Conservation (phyloP, 441 rosid genomes). For the Daphne laureola region DNA sequence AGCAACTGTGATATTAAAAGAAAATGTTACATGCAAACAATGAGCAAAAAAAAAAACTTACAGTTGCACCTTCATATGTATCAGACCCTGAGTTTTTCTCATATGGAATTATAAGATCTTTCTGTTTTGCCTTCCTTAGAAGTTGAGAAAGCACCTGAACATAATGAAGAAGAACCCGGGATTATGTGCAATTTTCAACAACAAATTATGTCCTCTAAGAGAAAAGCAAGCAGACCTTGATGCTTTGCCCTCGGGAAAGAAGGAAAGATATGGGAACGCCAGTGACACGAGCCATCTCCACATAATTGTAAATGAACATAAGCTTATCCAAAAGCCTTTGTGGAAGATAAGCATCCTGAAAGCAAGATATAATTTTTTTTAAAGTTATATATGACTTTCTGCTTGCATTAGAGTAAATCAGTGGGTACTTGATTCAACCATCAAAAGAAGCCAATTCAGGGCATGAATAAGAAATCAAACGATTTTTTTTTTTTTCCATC, state of each 20-base stretch:
- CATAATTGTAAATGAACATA: conserved; percentile 89
- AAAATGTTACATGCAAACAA: not conserved
- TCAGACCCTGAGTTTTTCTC: conserved; percentile 86
- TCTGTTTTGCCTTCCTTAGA: conserved; percentile 90
- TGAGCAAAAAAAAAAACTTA: conserved; percentile 43
- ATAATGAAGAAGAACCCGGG: conserved; percentile 7
- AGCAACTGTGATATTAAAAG: not conserved
- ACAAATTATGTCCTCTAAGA: not conserved
- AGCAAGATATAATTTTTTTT: conserved; percentile 14
- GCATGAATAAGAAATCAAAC: too few species aligned
- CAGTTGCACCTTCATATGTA: conserved; percentile 97
- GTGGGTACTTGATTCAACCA: not conserved
- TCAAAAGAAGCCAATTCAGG: not conserved
- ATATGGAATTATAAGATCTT: conserved; percentile 78
- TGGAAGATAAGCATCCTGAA: conserved; percentile 98
- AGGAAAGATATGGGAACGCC: conserved; percentile 96
- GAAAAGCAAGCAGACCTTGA: conserved; percentile 48
- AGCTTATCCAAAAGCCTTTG: conserved; percentile 94
- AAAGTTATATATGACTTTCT: not conserved
- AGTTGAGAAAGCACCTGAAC: conserved; percentile 95
- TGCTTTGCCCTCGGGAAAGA: conserved; percentile 98
- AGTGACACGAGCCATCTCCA: conserved; percentile 99
- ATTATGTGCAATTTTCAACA: conserved; percentile 17
- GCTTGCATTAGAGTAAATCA: not conserved
- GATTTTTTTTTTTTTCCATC: too few species aligned